Evolutionary conservation across 208 protist species (phyloP).

Genomic region (Trypanosoma brucei): DNA sequence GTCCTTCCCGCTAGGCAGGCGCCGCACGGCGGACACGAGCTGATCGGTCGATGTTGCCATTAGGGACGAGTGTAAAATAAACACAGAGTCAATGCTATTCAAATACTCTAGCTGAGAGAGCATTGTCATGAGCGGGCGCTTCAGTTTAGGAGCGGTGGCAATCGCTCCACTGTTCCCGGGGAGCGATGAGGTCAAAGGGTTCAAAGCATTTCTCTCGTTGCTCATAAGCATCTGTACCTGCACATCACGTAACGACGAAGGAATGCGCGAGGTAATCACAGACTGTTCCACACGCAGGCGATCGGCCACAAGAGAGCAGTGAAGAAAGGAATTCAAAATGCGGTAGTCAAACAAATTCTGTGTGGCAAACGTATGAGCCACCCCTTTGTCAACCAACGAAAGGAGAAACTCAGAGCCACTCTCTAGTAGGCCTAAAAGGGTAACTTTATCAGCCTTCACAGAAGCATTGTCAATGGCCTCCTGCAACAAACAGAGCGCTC

Average conservation of each 20-base stretch:
- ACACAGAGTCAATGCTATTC: slow-evolving; percentile 62
- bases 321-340: slow-evolving; percentile 34
- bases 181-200: slow-evolving; percentile 7
- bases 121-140: slow-evolving; percentile 57
- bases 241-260: slow-evolving; percentile 8
- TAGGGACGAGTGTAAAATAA: slow-evolving; percentile 69
- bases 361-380: slow-evolving; percentile 35
- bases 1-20: slow-evolving; percentile 73
- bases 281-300: slow-evolving; percentile 24
- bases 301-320: slow-evolving; percentile 34
- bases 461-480: slow-evolving; percentile 31
- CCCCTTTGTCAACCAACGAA: slow-evolving; percentile 33
- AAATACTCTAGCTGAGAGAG: slow-evolving; percentile 42
- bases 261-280: slow-evolving; percentile 8
- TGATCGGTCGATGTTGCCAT: slow-evolving; percentile 35
- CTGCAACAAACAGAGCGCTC: slow-evolving; percentile 34
- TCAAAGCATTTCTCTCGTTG: slow-evolving; percentile 10
- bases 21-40: slow-evolving; percentile 50
- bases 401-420: slow-evolving; percentile 65
- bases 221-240: slow-evolving; percentile 21
- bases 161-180: background rate
- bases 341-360: slow-evolving; percentile 34
- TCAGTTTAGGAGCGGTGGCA: slow-evolving; percentile 1
- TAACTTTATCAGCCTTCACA: slow-evolving; percentile 12
- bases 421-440: slow-evolving; percentile 52